phyloP scores from a whole-genome alignment of 495 filamentous ascomycete genomes.

The Neurospora tetraspora region DNA sequence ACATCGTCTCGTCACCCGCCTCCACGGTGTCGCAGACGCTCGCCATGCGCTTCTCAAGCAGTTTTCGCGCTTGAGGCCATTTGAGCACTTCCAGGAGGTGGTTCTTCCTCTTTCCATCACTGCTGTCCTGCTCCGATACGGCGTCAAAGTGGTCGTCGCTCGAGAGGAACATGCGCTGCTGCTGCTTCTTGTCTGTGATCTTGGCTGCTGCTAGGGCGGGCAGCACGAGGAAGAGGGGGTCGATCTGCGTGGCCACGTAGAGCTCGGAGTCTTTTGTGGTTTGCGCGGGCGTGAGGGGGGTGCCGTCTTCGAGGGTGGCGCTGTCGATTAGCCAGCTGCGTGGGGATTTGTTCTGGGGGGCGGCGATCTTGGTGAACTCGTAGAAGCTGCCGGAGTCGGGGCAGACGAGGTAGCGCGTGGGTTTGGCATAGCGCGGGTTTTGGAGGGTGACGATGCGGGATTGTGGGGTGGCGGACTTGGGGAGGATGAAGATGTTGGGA shows the following conservation, averaged over 20 bases:
- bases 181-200: slow-evolving; percentile 34
- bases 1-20: slow-evolving; percentile 73
- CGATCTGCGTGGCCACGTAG: slow-evolving; percentile 72
- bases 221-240: slow-evolving; percentile 75
- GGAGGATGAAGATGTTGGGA: slow-evolving; percentile 72
- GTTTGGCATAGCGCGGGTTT: slow-evolving; percentile 59
- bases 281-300: slow-evolving; percentile 5
- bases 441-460: slow-evolving; percentile 66
- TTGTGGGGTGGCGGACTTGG: slow-evolving; percentile 49
- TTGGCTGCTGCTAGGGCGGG: slow-evolving; percentile 43
- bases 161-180: slow-evolving; percentile 63
- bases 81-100: slow-evolving; percentile 49
- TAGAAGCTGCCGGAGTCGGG: slow-evolving; percentile 69
- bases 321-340: slow-evolving; percentile 59
- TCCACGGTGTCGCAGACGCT: slow-evolving; percentile 70
- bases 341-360: slow-evolving; percentile 44
- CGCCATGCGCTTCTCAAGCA: slow-evolving; percentile 38
- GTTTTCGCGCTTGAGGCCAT: slow-evolving; percentile 28
- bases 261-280: slow-evolving; percentile 55
- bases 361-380: slow-evolving; percentile 72
- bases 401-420: slow-evolving; percentile 70
- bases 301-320: slow-evolving; percentile 15
- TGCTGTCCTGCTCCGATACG: slow-evolving; percentile 40
- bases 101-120: not conserved
- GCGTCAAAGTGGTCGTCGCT: slow-evolving; percentile 72